Base-by-base conservation (phyloP, 1,139 yeast genomes). In the Hanseniaspora sp. region DNA sequence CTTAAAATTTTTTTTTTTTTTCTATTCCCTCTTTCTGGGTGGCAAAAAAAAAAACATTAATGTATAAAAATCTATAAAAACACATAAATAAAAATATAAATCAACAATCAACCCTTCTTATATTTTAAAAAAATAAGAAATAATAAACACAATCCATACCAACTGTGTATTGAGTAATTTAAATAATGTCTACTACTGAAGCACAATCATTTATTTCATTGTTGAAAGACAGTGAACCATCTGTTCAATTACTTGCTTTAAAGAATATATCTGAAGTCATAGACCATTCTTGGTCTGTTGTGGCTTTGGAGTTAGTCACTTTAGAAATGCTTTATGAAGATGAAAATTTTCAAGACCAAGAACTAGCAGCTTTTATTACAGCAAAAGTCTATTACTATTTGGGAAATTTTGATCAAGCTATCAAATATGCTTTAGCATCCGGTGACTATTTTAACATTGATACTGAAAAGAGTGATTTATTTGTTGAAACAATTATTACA, bases 211-310 rank as follows among this genome's bases (percentile, higher is more conserved):
- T 84, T 63, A 77, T 92, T 70, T 95, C 97, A 47, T 78, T 92
- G 61, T 76, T 92, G 65, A 79, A 81, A 59, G 98, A 94, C 71
- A 76, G 81, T 15, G 96, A 92, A 67, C 71, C 77, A 53, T 71
- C 78, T 56, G 79, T 94, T 61, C 92, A 88, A 69, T 74, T 83
- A 38, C 86, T 87, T 67, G 98, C 98, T 17, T 76, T 92, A 64
- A 74, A 82, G 58, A 83, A 95, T 34, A 79, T 92, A 61, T 86
- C 88, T 66, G 78, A 74, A 40, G 78, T 85, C 56, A 96, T 88
- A 56, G 95, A 88, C 71, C 90, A 86, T 68, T 76, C 87, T 60
- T 92, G 99, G 99, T 90, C 97, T 3, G 98, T 92, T 72, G 86
- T 94, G 58, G 95, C 98, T 58, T 94, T 92, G 69, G 82, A 79